Percentiles rank a stretch among this genome's conserved stretches.
Evolutionary conservation across 495 filamentous ascomycete species (phyloP).

Genomic region (Aspergillus ellipticus): DNA sequence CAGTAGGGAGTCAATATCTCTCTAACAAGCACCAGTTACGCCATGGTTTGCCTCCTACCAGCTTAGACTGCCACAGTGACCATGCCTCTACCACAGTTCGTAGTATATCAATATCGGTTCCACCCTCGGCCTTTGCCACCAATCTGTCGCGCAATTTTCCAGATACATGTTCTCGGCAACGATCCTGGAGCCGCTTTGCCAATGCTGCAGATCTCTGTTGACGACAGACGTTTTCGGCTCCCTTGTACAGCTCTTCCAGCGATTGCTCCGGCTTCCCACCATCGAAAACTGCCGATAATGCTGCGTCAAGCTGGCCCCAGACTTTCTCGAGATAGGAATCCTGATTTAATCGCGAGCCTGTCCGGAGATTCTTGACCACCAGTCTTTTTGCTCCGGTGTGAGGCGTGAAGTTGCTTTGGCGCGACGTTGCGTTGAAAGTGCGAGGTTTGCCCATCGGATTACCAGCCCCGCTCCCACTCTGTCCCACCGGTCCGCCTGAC

Average conservation of each 20-base stretch:
- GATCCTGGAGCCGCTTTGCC: slow-evolving; percentile 55
- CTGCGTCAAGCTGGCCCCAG: slow-evolving; percentile 67
- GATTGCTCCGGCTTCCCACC: slow-evolving; percentile 59
- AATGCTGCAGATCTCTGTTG: slow-evolving; percentile 65
- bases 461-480: slow-evolving; percentile 20
- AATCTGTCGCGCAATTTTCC: slow-evolving; percentile 53
- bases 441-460: slow-evolving; percentile 22
- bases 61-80: slow-evolving; percentile 72
- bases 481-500: slow-evolving; percentile 25
- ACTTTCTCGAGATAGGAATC: slow-evolving; percentile 69
- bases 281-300: slow-evolving; percentile 68
- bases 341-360: slow-evolving; percentile 52
- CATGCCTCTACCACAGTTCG: slow-evolving; percentile 64
- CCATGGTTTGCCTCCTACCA: slow-evolving; percentile 47
- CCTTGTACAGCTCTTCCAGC: slow-evolving; percentile 82
- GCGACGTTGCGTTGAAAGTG: slow-evolving; percentile 21
- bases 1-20: not conserved
- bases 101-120: slow-evolving; percentile 60
- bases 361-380: slow-evolving; percentile 79
- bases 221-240: slow-evolving; percentile 84
- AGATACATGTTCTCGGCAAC: slow-evolving; percentile 60
- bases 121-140: slow-evolving; percentile 42
- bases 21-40: not conserved
- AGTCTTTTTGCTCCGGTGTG: slow-evolving; percentile 71
- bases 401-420: slow-evolving; percentile 40